Evolutionary conservation across 345 rosid genomes (phyloP).

Genomic region (Syzygium jambos): DNA sequence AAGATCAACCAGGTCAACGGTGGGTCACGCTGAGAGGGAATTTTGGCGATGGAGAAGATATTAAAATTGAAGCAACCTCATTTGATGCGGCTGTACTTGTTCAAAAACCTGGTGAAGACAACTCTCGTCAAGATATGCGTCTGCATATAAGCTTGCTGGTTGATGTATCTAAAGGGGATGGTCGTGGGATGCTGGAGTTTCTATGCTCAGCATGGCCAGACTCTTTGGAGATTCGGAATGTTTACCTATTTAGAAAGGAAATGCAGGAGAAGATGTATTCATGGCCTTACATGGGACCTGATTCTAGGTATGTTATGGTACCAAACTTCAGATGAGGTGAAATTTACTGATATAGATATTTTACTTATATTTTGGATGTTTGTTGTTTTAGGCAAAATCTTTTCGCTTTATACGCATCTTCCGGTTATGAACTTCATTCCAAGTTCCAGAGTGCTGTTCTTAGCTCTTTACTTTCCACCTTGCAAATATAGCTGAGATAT

Average conservation of each 20-base stretch:
- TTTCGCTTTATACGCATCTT: not conserved
- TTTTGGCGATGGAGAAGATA: constrained; percentile 29
- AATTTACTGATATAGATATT: not conserved
- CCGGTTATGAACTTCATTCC: not conserved
- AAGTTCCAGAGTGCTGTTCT: not conserved
- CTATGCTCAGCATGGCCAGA: constrained; percentile 70
- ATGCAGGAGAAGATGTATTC: constrained; percentile 13
- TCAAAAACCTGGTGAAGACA: constrained; percentile 38
- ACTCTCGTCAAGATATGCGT: constrained; percentile 29
- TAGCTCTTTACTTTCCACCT: not conserved
- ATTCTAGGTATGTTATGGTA: constrained; percentile 32
- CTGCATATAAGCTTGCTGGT: constrained; percentile 56
- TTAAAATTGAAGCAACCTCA: constrained; percentile 59
- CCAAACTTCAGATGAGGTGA: not conserved
- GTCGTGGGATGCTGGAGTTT: constrained; percentile 25
- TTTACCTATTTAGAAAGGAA: constrained; percentile 21
- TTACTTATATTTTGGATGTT: not conserved
- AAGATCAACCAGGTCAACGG: constrained; percentile 47
- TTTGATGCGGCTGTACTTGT: constrained; percentile 47
- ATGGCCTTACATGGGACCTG: constrained; percentile 57
- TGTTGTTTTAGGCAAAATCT: not conserved
- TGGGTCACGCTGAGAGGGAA: constrained; percentile 44
- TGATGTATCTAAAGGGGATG: constrained; percentile 33
- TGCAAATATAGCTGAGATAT: not conserved
- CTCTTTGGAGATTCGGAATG: constrained; percentile 46